Evolutionary conservation across 345 rosid species (phyloP), one percentile per base, ranked within the genome.

Genomic region (Abelmoschus esculentus): DNA sequence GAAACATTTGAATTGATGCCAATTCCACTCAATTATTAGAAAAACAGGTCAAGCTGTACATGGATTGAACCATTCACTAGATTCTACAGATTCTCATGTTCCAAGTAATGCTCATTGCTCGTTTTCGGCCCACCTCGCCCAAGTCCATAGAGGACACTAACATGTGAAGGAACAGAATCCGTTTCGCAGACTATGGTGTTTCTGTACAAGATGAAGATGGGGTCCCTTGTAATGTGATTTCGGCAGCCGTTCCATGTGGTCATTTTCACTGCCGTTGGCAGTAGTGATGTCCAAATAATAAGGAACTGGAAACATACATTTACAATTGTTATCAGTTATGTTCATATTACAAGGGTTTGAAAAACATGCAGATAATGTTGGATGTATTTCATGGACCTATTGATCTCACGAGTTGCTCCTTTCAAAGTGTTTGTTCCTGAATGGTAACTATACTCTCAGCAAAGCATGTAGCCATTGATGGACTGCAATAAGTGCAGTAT

Each of bases 181-280:
- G 57, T 28, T 22, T 28, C 29, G 42, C 15, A 28, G 57, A 15
- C 26, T 26, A 46, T 47, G 42, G 57, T 49, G 15, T 66, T 66
- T 53, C 47, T 14, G 40, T 47, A 15, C 38, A 28, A 66, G 70
- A 47, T 66, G 57, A 66, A 47, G 56, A 13, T 44, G 57, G 70
- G 70, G 15, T 56, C 70, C 42, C 5, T 29, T 28, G 57, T 29
- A n/a, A 15, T 29, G 70, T 36, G 70, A 49, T 28, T 49, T 49
- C 49, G 28, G n/a, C 58, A 29, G 57, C 44, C 28, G 32, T 66
- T 40, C 70, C 70, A 66, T 66, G 44, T 42, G 46, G 46, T 42
- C 13, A 42, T 42, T 42, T 42, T 42, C 46, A 42, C 12, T 40
- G 46, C 9, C 46, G 46, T 40, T 42, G 9, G 0, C 46, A 42